Percentiles rank a stretch among this genome's conserved stretches.
Conservation (phyloP, 805 yeast genomes). For the Tetrapisispora arboricola region DNA sequence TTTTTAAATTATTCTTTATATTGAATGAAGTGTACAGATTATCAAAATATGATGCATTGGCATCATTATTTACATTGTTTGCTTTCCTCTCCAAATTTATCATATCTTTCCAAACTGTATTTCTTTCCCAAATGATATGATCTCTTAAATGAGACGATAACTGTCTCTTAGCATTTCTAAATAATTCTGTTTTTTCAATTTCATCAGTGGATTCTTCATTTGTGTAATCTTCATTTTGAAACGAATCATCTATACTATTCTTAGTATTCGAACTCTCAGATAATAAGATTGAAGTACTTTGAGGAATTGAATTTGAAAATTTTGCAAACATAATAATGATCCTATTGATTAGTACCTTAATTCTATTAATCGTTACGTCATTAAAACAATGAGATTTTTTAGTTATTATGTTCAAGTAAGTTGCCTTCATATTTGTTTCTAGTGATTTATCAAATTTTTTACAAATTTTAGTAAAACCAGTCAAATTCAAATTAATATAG, state of each 20-base stretch:
- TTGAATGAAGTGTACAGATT: constrained; percentile 1
- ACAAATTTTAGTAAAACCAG: constrained; percentile 83
- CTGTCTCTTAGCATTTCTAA: constrained; percentile 35
- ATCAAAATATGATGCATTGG: constrained; percentile 5
- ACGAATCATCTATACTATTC: too few relatives aligned
- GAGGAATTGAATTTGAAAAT: constrained; percentile 18
- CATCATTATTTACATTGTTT: constrained; percentile 52
- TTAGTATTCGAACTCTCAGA: neutral
- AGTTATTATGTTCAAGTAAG: constrained; percentile 43
- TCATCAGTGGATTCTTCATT: constrained; percentile 2
- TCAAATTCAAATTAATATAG: constrained; percentile 69
- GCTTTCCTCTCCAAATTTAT: constrained; percentile 80
- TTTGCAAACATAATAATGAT: constrained; percentile 47
- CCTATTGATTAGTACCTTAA: constrained; percentile 46
- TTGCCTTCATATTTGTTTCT: constrained; percentile 47
- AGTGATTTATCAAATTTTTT: constrained; percentile 87
- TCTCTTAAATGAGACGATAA: constrained; percentile 60
- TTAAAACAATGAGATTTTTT: constrained; percentile 46
- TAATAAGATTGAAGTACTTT: neutral
- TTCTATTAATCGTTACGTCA: constrained; percentile 34
- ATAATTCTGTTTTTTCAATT: constrained; percentile 2
- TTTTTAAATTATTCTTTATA: constrained; percentile 1
- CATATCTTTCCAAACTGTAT: constrained; percentile 96
- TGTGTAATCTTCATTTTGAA: neutral
- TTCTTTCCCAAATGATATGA: constrained; percentile 94